Conservation (phyloP, 805 yeast species). For the Clavispora carvajalis region DNA sequence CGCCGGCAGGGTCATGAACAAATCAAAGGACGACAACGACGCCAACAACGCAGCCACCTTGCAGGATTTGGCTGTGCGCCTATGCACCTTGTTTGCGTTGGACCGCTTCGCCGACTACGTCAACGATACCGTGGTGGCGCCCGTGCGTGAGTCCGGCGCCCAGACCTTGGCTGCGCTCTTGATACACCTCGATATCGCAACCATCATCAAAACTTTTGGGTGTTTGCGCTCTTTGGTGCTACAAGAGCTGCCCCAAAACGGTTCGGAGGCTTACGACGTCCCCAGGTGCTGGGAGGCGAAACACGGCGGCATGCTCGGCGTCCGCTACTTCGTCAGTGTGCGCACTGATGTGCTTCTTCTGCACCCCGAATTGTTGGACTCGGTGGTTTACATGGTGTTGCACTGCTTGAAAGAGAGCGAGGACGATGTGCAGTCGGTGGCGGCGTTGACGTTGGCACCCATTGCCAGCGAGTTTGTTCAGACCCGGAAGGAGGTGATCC, state of each 20-base stretch:
- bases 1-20: slow-evolving; percentile 76
- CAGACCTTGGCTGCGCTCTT: slow-evolving; percentile 88
- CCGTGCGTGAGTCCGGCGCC: slow-evolving; percentile 94
- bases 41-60: slow-evolving; percentile 59
- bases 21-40: slow-evolving; percentile 57
- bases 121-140: slow-evolving; percentile 96
- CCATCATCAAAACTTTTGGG: slow-evolving; percentile 57
- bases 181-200: slow-evolving; percentile 59
- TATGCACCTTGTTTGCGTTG: slow-evolving; percentile 80
- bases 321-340: slow-evolving; percentile 86
- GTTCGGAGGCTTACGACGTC: too few species aligned
- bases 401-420: slow-evolving; percentile 75
- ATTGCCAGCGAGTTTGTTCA: slow-evolving; percentile 83
- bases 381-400: slow-evolving; percentile 77
- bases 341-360: slow-evolving; percentile 70
- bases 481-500: slow-evolving; percentile 47
- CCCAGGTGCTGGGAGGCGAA: slow-evolving; percentile 90
- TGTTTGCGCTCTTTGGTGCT: slow-evolving; percentile 65
- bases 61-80: slow-evolving; percentile 82
- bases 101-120: slow-evolving; percentile 97
- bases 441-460: slow-evolving; percentile 89
- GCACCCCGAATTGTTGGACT: slow-evolving; percentile 55
- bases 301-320: slow-evolving; percentile 95
- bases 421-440: slow-evolving; percentile 96
- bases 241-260: slow-evolving; percentile 49